Evolutionary conservation across 1,284 basidiomycete species (phyloP).

Genomic region (Tausonia pullulans): DNA sequence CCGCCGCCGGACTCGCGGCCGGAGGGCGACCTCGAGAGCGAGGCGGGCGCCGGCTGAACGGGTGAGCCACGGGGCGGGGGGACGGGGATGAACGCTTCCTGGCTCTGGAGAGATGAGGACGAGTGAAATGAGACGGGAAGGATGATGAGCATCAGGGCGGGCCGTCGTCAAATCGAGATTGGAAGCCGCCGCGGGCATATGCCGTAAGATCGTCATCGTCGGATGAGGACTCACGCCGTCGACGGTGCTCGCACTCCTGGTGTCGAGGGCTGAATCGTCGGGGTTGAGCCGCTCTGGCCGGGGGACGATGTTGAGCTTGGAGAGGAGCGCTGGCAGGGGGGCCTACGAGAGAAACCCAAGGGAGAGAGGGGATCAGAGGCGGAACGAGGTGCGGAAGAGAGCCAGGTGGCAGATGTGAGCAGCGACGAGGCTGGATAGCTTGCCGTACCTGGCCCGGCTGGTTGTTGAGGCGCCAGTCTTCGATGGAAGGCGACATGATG

Average conservation of each 20-base stretch:
- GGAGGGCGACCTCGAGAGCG: neutral
- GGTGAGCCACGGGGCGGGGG: neutral
- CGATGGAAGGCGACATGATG: too few species aligned
- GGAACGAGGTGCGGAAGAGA: too few species aligned
- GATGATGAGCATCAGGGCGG: neutral
- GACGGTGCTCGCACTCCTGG: conserved; percentile 2
- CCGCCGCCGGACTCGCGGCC: neutral
- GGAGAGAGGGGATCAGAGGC: too few species aligned
- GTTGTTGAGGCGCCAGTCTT: too few species aligned
- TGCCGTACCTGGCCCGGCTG: too few species aligned
- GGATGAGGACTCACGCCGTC: neutral
- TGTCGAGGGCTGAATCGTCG: conserved; percentile 16
- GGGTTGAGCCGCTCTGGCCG: neutral
- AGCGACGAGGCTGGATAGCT: too few species aligned
- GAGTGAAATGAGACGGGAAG: neutral
- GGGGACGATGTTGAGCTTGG: conserved; percentile 16
- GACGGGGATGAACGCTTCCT: neutral
- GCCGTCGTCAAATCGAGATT: neutral
- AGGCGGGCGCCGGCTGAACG: neutral
- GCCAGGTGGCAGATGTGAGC: too few species aligned
- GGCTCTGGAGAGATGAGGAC: neutral
- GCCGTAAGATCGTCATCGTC: neutral
- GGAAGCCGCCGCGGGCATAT: neutral
- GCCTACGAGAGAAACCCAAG: too few species aligned
- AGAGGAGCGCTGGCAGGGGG: conserved; percentile 9